Base-by-base conservation (phyloP, 23 red algal species). In the Gracilaria domingensis region DNA sequence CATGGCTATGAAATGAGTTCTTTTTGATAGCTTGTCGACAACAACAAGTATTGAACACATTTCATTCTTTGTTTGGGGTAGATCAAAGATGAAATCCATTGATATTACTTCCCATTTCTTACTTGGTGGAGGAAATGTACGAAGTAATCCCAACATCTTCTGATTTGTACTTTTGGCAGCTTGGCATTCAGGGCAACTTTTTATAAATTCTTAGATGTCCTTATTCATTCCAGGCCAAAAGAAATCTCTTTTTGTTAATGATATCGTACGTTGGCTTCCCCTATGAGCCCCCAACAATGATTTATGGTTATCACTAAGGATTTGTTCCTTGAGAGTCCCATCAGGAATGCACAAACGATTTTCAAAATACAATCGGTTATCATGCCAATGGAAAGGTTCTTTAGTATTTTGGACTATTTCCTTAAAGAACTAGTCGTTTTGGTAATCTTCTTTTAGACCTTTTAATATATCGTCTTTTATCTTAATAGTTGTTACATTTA, bases 81-180 rank as follows among this genome's bases (percentile, higher is more conserved):
- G 34, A 8, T 86, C 65, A 34, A 73, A 70, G 21, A 86, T 66
- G 65, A 70, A 86, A 0, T 86, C 65, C 65, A 86, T 86, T n/a
- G 65, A 70, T 72, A 86, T 86, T 51, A 49, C 35, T 72, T 86
- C 82, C 64, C 82, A 86, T 34, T 86, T 86, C 23, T 86, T 74
- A 9, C 16, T 12, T 21, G 35, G 34, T 23, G 59, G 65, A 23
- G 82, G 61, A 51, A 86, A 73, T 32, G 82, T 64, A 17, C 42
- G 69, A 7, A 73, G 6, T 13, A 67, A 28, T 86, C 40, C 82
- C 0, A 18, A 9, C 30, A 42, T 0, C 0, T 86, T 73, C 45
- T 16, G 59, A 86, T 86, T 86, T 51, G 11, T 26, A 86, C 65
- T 69, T 74, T 86, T 86, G 37, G 48, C 3, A 0, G 25, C 48